Conservation (phyloP, 164 flowering plant species). For the Macadamia tetraphylla region DNA sequence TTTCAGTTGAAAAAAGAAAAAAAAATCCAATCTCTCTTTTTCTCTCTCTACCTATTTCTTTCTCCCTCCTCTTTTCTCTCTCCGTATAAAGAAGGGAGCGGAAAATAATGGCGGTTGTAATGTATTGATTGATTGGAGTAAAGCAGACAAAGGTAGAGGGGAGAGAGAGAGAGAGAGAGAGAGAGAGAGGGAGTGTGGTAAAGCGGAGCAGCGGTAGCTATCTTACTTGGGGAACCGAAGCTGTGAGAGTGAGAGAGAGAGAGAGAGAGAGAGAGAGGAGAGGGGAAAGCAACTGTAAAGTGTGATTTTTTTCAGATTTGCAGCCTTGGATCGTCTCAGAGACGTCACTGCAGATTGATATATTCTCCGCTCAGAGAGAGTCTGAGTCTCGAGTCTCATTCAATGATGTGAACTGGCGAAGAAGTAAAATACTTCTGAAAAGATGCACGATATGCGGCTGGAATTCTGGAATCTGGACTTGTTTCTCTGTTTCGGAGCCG, state of each 20-base stretch:
- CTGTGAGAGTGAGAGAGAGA: neutral
- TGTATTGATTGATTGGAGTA: constrained; percentile 14
- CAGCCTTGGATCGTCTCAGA: neutral
- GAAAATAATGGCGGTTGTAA: constrained; percentile 20
- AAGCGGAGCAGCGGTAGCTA: neutral
- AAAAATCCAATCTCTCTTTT: too few species aligned
- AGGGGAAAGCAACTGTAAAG: neutral
- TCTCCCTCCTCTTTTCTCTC: neutral
- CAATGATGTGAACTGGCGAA: too few species aligned
- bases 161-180: constrained; percentile 1
- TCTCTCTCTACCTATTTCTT: too few species aligned
- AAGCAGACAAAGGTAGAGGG: constrained; percentile 6
- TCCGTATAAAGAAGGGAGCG: constrained; percentile 1
- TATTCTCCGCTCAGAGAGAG: neutral
- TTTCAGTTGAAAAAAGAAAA: too few species aligned
- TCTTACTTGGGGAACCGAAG: neutral
- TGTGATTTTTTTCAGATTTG: neutral
- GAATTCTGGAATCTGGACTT: constrained; percentile 2
- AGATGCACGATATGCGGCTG: neutral
- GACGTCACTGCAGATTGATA: neutral
- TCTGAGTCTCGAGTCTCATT: too few species aligned
- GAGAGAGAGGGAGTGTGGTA: neutral
- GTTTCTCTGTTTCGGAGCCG: neutral
- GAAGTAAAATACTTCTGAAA: neutral
- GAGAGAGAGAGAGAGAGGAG: too few species aligned